Evolutionary conservation across 495 filamentous ascomycete species (phyloP).

Genomic region (Xeromyces bisporus): DNA sequence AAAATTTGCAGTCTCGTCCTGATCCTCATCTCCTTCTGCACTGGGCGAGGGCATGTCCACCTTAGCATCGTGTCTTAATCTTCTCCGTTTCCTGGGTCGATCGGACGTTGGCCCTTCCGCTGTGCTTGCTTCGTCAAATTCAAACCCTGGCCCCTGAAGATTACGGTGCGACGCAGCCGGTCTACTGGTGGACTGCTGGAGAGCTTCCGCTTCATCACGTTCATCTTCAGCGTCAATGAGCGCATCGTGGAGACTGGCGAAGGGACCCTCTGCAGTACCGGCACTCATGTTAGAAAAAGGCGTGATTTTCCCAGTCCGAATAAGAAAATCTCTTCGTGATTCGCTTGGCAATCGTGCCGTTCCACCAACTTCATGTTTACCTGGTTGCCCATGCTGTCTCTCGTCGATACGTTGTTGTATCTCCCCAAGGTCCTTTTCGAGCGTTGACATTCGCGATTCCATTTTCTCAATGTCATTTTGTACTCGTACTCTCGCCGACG

Average conservation of each 20-base stretch:
- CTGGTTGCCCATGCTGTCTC: conserved; percentile 38
- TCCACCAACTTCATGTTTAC: conserved; percentile 20
- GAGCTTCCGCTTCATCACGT: conserved; percentile 38
- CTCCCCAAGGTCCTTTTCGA: conserved; percentile 54
- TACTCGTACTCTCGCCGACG: conserved; percentile 30
- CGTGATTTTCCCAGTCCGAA: conserved; percentile 93
- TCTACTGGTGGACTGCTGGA: conserved; percentile 22
- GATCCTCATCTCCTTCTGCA: conserved; percentile 17
- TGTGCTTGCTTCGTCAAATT: conserved; percentile 29
- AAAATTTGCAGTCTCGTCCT: conserved; percentile 27
- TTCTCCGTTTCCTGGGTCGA: conserved; percentile 26
- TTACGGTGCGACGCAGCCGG: conserved; percentile 60
- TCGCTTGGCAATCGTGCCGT: conserved; percentile 55
- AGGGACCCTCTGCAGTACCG: conserved; percentile 32
- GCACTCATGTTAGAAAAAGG: conserved; percentile 65
- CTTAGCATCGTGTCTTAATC: conserved; percentile 10
- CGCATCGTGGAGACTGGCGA: conserved; percentile 49
- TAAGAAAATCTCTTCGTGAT: conserved; percentile 71
- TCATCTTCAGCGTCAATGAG: conserved; percentile 62
- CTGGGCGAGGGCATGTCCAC: conserved; percentile 22
- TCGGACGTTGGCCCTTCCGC: conserved; percentile 7
- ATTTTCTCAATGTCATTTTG: conserved; percentile 46
- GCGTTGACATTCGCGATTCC: conserved; percentile 39
- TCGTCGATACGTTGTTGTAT: conserved; percentile 65
- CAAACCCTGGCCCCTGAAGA: conserved; percentile 66